Percentiles rank a stretch among this genome's conserved stretches.
Conservation (phyloP, 805 yeast species). For the Dipodascus geniculatus region DNA sequence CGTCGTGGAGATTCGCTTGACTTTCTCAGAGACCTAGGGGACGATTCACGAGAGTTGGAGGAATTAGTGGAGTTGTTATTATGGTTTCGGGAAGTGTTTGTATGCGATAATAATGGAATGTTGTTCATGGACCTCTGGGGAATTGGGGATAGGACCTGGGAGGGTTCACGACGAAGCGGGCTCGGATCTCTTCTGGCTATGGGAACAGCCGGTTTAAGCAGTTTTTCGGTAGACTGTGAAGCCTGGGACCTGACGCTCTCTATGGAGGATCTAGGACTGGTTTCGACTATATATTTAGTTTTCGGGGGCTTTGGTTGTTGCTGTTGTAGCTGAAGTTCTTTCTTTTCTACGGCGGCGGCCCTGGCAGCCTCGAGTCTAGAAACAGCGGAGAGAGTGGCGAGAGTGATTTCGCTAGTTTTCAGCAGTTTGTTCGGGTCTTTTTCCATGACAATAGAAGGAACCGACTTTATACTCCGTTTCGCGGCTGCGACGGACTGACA, state of each 20-base stretch:
- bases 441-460: neutral
- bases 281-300: neutral
- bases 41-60: neutral
- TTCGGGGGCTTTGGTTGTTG: neutral
- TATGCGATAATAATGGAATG: neutral
- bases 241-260: neutral
- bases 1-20: neutral
- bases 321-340: neutral
- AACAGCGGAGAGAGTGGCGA: neutral
- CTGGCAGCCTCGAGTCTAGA: neutral
- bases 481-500: neutral
- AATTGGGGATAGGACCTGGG: neutral
- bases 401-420: neutral
- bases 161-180: neutral
- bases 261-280: neutral
- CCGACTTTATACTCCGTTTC: neutral
- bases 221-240: neutral
- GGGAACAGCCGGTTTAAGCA: neutral
- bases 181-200: neutral
- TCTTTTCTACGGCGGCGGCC: neutral
- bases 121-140: neutral
- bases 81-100: neutral
- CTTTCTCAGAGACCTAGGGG: neutral
- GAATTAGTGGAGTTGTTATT: neutral
- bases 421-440: neutral